A percentile compares a stretch with the other conserved stretches of the same genome.
phyloP scores from a whole-genome alignment of 2,329 filamentous ascomycete species.

The Colletotrichum euphorbiae region DNA sequence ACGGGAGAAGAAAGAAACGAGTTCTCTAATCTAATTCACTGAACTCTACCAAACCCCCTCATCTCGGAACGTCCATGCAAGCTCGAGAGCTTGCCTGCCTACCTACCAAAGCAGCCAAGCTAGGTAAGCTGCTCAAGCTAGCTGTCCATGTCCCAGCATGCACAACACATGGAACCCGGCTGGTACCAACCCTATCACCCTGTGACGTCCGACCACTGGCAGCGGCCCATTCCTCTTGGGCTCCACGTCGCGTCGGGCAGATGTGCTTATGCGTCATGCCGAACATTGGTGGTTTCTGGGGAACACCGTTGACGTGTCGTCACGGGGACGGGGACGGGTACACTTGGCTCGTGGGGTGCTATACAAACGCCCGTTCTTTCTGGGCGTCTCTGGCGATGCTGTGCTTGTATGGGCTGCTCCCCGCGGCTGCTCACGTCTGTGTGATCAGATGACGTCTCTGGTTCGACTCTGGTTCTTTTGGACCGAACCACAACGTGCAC shows the following conservation, averaged over 20 bases:
- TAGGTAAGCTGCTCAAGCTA: background rate
- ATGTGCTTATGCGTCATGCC: constrained; percentile 30
- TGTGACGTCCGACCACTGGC: background rate
- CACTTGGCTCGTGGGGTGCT: too few species aligned
- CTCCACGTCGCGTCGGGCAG: constrained; percentile 30
- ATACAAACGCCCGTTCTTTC: background rate
- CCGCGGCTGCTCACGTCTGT: constrained; percentile 14
- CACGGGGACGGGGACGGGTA: background rate
- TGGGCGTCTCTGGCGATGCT: background rate
- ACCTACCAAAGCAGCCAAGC: too few species aligned
- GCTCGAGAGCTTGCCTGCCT: too few species aligned
- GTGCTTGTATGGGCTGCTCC: background rate
- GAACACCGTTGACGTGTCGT: background rate
- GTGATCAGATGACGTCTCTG: constrained; percentile 20
- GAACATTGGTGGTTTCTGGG: background rate
- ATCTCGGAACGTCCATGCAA: too few species aligned
- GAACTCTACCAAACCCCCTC: too few species aligned
- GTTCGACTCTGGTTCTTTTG: too few species aligned
- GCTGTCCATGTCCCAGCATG: constrained; percentile 6
- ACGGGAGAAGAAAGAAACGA: background rate
- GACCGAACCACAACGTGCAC: background rate
- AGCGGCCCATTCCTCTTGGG: constrained; percentile 23
- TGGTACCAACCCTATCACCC: constrained; percentile 16
- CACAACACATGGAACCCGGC: background rate
- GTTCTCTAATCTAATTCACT: too few species aligned